These are phyloP conservation scores for Mycotypha africana DNA, from an alignment of 371 early-diverging fungal genomes.

Conservation along the genomic window DNA sequence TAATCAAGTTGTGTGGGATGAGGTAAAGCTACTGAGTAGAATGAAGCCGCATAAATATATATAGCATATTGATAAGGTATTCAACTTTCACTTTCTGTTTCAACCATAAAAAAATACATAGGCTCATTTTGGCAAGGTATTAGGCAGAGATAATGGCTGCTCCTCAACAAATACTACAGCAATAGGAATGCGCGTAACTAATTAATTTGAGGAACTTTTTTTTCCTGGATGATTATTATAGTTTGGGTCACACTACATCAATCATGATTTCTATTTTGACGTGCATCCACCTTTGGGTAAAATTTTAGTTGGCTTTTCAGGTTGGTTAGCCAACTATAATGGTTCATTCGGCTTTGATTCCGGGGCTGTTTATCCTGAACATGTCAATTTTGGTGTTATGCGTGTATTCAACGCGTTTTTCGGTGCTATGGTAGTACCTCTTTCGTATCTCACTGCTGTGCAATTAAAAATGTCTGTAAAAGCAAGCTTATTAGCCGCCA, in stretches of 20 bases:
- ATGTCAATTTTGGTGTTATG: conserved; percentile 91
- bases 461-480: conserved; percentile 67
- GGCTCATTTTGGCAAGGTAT: conserved; percentile 88
- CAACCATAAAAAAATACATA: conserved; percentile 20
- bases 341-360: conserved; percentile 91
- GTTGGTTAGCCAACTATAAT: conserved; percentile 85
- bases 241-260: conserved; percentile 94
- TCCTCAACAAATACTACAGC: not conserved
- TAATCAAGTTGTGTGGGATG: conserved; percentile 80
- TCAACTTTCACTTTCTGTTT: not conserved
- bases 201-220: no score
- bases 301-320: conserved; percentile 94
- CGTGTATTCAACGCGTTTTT: conserved; percentile 87
- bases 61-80: no score
- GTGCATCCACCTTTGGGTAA: conserved; percentile 99
- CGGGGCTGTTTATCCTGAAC: conserved; percentile 78
- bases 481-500: conserved; percentile 67
- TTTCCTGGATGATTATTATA: conserved; percentile 31
- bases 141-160: not conserved
- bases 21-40: conserved; percentile 28
- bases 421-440: conserved; percentile 91
- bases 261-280: conserved; percentile 96
- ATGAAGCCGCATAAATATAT: no score
- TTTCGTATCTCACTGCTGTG: conserved; percentile 88
- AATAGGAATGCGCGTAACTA: no score